phyloP scores from a whole-genome alignment of 257 asterid genomes.

The Solanum pinnatisectum region DNA sequence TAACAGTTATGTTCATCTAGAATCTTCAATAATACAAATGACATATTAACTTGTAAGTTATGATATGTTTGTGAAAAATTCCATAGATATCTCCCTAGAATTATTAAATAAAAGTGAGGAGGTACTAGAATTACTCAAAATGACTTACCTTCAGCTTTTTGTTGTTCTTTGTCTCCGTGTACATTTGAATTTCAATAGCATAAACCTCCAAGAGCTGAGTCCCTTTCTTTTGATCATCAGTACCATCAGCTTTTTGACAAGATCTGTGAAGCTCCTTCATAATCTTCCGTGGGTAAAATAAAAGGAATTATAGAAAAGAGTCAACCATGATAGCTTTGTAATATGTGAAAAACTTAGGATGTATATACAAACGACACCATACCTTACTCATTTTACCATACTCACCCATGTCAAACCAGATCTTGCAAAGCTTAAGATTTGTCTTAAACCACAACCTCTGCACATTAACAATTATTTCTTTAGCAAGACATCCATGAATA shows the following conservation, averaged over 20 bases:
- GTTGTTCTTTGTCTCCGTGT: slow-evolving; percentile 95
- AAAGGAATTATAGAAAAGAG: not conserved
- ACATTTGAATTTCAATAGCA: slow-evolving; percentile 97
- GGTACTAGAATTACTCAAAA: not conserved
- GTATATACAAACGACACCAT: not conserved
- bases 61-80: not conserved
- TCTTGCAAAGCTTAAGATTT: slow-evolving; percentile 88
- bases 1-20: not conserved
- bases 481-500: not conserved
- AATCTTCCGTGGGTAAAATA: slow-evolving; percentile 31
- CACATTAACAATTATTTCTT: not conserved
- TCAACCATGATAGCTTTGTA: not conserved
- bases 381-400: slow-evolving; percentile 95
- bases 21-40: not conserved
- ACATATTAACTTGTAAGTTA: not conserved
- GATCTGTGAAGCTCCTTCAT: slow-evolving; percentile 95
- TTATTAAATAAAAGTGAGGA: not conserved
- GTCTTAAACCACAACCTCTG: slow-evolving; percentile 99
- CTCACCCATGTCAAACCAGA: slow-evolving; percentile 96
- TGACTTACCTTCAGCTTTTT: slow-evolving; percentile 74
- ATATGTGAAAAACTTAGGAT: not conserved
- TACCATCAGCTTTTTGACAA: slow-evolving; percentile 93
- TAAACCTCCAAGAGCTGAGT: slow-evolving; percentile 92
- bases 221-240: slow-evolving; percentile 98
- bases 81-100: not conserved